These are phyloP conservation scores for Pythium sp. DNA, from an alignment of 352 stramenopile genomes.

Conservation along the genomic window DNA sequence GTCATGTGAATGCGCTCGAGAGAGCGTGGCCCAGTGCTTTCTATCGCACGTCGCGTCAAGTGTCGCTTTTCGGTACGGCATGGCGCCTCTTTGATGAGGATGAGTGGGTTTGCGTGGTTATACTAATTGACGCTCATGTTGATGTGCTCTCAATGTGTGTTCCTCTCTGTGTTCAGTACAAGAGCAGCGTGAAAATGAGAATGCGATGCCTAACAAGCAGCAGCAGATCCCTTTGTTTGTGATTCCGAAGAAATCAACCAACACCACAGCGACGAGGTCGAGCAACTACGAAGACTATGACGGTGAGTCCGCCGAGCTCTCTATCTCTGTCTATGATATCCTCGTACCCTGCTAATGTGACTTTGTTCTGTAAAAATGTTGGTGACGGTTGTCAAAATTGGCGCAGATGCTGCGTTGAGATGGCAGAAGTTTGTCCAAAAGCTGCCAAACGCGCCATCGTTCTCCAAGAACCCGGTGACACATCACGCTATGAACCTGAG, in stretches of 20 bases:
- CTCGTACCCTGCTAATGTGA: not conserved
- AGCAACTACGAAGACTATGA: slow-evolving; percentile 32
- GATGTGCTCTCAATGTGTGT: not conserved
- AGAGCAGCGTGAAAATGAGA: slow-evolving; percentile 17
- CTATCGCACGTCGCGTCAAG: slow-evolving; percentile 10
- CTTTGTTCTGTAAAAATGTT: not conserved
- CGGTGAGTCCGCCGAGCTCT: slow-evolving; percentile 16
- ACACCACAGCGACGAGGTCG: not conserved
- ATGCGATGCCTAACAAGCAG: slow-evolving; percentile 9
- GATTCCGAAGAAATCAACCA: slow-evolving; percentile 8
- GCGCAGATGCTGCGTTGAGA: slow-evolving; percentile 7
- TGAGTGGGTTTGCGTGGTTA: not conserved
- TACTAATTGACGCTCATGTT: not conserved
- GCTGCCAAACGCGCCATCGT: slow-evolving; percentile 21
- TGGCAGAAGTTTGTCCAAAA: slow-evolving; percentile 19
- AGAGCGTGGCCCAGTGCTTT: slow-evolving; percentile 28
- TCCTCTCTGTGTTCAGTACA: slow-evolving; percentile 18
- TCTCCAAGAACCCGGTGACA: slow-evolving; percentile 15
- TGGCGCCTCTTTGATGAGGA: not conserved
- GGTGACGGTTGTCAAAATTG: not conserved
- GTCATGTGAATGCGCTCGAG: slow-evolving; percentile 37
- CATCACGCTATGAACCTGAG: slow-evolving; percentile 44
- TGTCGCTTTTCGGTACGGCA: slow-evolving; percentile 7
- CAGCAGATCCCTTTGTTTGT: slow-evolving; percentile 16
- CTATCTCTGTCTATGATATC: not conserved